A percentile compares a stretch with the other conserved stretches of the same genome.
Conservation (phyloP, 1,139 yeast genomes). For the Komagataea norvegica region DNA sequence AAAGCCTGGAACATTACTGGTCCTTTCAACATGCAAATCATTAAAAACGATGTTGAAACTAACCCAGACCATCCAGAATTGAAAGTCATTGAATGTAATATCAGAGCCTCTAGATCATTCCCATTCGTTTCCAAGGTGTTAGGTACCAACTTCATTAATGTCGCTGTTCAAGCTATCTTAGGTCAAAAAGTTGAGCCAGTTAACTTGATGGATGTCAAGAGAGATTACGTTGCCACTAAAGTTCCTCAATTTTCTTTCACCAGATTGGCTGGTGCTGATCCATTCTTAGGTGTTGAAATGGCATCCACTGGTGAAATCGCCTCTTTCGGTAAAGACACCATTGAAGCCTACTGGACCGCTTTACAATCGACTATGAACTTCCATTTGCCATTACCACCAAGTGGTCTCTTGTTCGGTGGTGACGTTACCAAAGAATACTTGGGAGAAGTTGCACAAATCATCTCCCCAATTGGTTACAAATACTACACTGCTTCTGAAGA, state of each 20-base stretch:
- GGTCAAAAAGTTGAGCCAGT: slow-evolving; percentile 64
- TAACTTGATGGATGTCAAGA: slow-evolving; percentile 56
- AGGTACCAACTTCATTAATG: slow-evolving; percentile 90
- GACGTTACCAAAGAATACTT: slow-evolving; percentile 69
- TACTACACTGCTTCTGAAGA: slow-evolving; percentile 70
- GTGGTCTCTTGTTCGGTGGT: slow-evolving; percentile 91
- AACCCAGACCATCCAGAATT: slow-evolving; percentile 44
- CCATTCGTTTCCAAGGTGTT: slow-evolving; percentile 97
- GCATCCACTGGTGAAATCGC: slow-evolving; percentile 99
- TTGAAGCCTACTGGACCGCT: slow-evolving; percentile 97
- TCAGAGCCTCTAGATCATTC: slow-evolving; percentile 97
- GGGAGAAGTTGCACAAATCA: slow-evolving; percentile 65
- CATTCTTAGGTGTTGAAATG: slow-evolving; percentile 98
- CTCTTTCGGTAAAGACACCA: slow-evolving; percentile 78
- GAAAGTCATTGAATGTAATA: slow-evolving; percentile 97
- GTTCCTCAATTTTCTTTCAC: slow-evolving; percentile 98
- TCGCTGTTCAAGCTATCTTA: slow-evolving; percentile 83
- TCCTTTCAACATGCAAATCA: slow-evolving; percentile 97
- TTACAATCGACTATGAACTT: slow-evolving; percentile 97
- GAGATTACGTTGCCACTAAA: slow-evolving; percentile 86
- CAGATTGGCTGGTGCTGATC: slow-evolving; percentile 98
- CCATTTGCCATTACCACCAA: slow-evolving; percentile 85
- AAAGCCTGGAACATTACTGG: slow-evolving; percentile 94
- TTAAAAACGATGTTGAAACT: slow-evolving; percentile 53
- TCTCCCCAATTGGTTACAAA: slow-evolving; percentile 75